A percentile compares a stretch with the other conserved stretches of the same genome.
Evolutionary conservation across 352 stramenopile species (phyloP).

Genomic region (Globisporangium cederbergense): DNA sequence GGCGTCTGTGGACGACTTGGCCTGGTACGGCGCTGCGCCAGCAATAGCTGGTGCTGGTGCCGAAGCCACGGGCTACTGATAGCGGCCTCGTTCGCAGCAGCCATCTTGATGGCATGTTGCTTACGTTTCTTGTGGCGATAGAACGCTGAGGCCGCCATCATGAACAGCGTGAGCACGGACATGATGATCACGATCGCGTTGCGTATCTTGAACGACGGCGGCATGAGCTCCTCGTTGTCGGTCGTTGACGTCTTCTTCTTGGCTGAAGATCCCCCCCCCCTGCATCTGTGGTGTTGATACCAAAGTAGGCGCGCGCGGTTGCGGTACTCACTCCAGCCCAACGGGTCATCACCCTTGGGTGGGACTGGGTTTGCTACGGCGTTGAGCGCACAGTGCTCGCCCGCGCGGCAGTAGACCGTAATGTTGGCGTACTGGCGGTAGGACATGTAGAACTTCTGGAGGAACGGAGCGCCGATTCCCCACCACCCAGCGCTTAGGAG

Average conservation of each 20-base stretch:
- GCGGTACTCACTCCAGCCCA: neutral
- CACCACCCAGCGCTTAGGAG: neutral
- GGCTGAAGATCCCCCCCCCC: too few relatives aligned
- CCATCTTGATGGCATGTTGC: neutral
- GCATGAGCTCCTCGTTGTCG: neutral
- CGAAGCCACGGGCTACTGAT: neutral
- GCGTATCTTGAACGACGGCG: neutral
- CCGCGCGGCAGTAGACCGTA: neutral
- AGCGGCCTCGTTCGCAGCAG: neutral
- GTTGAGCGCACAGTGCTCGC: neutral
- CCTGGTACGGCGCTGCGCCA: neutral
- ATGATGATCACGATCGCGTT: neutral
- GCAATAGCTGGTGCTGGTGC: neutral
- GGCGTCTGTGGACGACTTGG: neutral
- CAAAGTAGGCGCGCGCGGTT: neutral
- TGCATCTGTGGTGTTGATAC: neutral
- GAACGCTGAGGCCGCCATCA: neutral
- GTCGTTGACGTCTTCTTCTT: neutral
- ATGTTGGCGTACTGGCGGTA: neutral
- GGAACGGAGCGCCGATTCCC: neutral
- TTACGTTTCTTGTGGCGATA: neutral
- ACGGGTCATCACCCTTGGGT: neutral
- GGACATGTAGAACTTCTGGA: neutral
- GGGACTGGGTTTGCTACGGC: neutral
- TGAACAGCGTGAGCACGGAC: neutral